Percentiles rank a stretch among this genome's conserved stretches.
Evolutionary conservation across 1,284 basidiomycete species (phyloP).

Genomic region (Vanrija sp.): DNA sequence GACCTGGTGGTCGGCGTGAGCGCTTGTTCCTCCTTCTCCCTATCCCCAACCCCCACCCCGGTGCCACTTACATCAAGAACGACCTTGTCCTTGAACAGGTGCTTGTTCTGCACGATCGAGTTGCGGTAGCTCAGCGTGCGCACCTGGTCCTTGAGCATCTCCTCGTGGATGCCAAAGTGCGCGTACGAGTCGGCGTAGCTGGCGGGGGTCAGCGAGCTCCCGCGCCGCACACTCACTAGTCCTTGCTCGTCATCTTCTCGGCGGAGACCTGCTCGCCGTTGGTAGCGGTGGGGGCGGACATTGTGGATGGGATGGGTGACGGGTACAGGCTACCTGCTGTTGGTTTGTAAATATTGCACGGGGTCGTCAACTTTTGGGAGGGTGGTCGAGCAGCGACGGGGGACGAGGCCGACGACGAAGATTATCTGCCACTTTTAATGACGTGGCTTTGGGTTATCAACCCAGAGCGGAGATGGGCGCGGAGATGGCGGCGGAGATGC

Average conservation of each 20-base stretch:
- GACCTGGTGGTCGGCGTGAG: constrained; percentile 50
- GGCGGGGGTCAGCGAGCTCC: neutral
- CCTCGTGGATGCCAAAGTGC: constrained; percentile 79
- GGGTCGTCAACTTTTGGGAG: too few species aligned
- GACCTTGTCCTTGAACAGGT: constrained; percentile 93
- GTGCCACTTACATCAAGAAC: constrained; percentile 77
- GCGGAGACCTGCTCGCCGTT: constrained; percentile 40
- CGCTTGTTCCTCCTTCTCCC: too few species aligned
- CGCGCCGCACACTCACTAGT: constrained; percentile 43
- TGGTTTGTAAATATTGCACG: too few species aligned
- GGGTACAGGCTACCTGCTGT: too few species aligned
- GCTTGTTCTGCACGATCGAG: constrained; percentile 90
- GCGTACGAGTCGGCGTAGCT: constrained; percentile 91
- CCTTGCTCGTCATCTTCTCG: constrained; percentile 43
- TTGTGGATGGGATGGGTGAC: neutral
- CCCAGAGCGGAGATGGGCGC: too few species aligned
- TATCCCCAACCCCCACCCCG: too few species aligned
- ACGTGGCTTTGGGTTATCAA: too few species aligned
- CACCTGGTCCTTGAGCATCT: constrained; percentile 98
- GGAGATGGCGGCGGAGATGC: too few species aligned
- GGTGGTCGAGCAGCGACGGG: neutral
- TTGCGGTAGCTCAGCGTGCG: constrained; percentile 93
- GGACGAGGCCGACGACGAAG: neutral
- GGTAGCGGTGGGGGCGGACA: constrained; percentile 17
- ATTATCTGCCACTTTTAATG: too few species aligned